Evolutionary conservation across 805 yeast species (phyloP), one percentile per base, ranked within the genome.

Genomic region (Yamadazyma insecticola): DNA sequence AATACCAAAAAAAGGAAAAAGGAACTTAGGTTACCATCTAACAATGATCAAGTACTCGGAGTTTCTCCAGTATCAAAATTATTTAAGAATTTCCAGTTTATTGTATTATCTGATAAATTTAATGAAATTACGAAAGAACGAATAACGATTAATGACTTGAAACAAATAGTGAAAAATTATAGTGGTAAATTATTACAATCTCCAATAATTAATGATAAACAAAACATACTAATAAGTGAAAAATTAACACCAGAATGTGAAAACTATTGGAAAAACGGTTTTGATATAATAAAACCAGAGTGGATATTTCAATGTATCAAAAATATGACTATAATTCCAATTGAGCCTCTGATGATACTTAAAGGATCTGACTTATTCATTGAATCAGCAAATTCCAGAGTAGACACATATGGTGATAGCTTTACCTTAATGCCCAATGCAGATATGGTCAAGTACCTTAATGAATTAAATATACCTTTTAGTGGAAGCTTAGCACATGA

Each of bases 261-360:
- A 24, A 31, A 40, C 4, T 58, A 55, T 40, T 33, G 48, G 8
- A 31, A 43, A 2, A 47, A 50, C 12, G 82, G 82, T 0, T 73
- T 68, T 43, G 84, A 80, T 45, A 62, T 90, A 0, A 48, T 87
- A 6, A 67, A 56, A 30, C 87, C 94, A 1, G 51, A 57, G 18
- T 90, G 96, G 95, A 50, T 86, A 5, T 61, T 76, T 26, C 89
- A 84, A 41, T 77, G 92, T 43, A 57, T 84, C 2, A 46, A 51
- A 12, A 50, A 60, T 10, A 45, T 51, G 1, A 30, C 44, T 2
- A 27, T 76, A 2, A 52, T 85, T 0, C 68, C 67, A 2, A 42
- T 82, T 5, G 95, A 84, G 42, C 82, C 85, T 1, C 26, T 24
- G 2, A 47, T 52, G 13, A 81, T 85, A 45, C 60, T 80, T 22